Conservation (phyloP, 768 basidiomycete species). For the Tylopilus subfusipes region DNA sequence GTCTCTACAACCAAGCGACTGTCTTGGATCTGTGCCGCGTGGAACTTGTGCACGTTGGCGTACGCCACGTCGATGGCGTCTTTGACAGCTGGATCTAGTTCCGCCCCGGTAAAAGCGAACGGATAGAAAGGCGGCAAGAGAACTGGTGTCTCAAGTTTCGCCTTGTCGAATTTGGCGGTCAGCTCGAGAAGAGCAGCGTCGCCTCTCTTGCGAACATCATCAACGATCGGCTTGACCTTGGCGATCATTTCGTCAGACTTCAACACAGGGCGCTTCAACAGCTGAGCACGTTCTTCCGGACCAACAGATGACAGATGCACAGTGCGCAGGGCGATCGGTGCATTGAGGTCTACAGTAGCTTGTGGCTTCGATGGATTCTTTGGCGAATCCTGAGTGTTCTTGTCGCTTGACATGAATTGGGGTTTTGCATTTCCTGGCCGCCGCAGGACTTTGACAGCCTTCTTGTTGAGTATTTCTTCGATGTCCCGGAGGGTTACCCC, state of each 20-base stretch:
- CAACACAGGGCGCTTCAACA: conserved; percentile 87
- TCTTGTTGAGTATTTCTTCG: conserved; percentile 76
- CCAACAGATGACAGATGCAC: conserved; percentile 52
- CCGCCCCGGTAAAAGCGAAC: conserved; percentile 48
- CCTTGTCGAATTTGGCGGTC: conserved; percentile 93
- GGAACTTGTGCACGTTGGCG: conserved; percentile 87
- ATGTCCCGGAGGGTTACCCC: conserved; percentile 84
- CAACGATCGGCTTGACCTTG: conserved; percentile 93
- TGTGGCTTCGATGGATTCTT: conserved; percentile 29
- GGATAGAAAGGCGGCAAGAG: conserved; percentile 72
- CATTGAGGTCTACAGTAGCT: conserved; percentile 29
- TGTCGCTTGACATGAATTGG: conserved; percentile 48
- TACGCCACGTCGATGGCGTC: conserved; percentile 89
- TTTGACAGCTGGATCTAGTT: conserved; percentile 59
- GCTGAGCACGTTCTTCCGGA: conserved; percentile 52
- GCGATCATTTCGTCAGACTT: conserved; percentile 60
- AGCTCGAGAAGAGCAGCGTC: conserved; percentile 84
- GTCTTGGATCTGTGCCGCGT: conserved; percentile 78
- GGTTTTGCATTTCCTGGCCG: conserved; percentile 91
- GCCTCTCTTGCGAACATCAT: conserved; percentile 77
- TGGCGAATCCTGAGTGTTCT: conserved; percentile 22
- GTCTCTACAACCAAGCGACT: conserved; percentile 82
- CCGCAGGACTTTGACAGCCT: conserved; percentile 83
- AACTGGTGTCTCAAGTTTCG: conserved; percentile 61
- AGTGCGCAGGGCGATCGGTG: conserved; percentile 74